Evolutionary conservation across 257 asterid species (phyloP).

Genomic region (Avicennia marina): DNA sequence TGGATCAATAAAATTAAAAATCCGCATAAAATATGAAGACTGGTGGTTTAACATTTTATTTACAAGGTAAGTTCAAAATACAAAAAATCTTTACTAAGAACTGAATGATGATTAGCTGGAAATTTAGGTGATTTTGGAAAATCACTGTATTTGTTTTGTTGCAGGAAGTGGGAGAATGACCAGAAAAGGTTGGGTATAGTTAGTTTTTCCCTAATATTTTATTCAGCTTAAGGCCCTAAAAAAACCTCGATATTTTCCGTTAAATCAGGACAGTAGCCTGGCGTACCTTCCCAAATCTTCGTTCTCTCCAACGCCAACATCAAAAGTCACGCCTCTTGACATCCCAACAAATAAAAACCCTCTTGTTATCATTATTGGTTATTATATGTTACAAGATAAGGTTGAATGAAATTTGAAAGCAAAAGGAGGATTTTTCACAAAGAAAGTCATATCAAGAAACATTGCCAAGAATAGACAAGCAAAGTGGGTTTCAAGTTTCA

Average conservation of each 20-base stretch:
- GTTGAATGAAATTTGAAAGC: too few species aligned
- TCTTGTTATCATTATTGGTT: too few species aligned
- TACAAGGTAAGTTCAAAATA: too few species aligned
- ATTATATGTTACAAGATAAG: too few species aligned
- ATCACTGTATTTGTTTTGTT: not conserved
- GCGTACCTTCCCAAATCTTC: conserved; percentile 35
- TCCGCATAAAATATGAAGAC: conserved; percentile 22
- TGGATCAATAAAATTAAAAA: too few species aligned
- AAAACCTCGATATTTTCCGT: too few species aligned
- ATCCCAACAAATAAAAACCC: not conserved
- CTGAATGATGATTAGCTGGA: not conserved
- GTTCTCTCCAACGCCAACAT: conserved; percentile 20
- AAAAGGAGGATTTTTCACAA: too few species aligned
- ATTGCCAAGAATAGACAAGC: not conserved
- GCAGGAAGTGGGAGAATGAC: not conserved
- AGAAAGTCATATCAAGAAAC: not conserved
- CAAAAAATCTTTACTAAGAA: too few species aligned
- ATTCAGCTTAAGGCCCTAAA: not conserved
- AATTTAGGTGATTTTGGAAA: not conserved
- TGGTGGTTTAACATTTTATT: too few species aligned
- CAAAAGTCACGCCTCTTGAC: conserved; percentile 28
- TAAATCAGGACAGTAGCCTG: conserved; percentile 16
- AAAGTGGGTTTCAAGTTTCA: conserved; percentile 4
- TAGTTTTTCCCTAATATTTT: not conserved
- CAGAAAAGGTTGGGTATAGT: not conserved